phyloP scores from a whole-genome alignment of 2,329 filamentous ascomycete species.

The Plectosphaerella plurivora region DNA sequence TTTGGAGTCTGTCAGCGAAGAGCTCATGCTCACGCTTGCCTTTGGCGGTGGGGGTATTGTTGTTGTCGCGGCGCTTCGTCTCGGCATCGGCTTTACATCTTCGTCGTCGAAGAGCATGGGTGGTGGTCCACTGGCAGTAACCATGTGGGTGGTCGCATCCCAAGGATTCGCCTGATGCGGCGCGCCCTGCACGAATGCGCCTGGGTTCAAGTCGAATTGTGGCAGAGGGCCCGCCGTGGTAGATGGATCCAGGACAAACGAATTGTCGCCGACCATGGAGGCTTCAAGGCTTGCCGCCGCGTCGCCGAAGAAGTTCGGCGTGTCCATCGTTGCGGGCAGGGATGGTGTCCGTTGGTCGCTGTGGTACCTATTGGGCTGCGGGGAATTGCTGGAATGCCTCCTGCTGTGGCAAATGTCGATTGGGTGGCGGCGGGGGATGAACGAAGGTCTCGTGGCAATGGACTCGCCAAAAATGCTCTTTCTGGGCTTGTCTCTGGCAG shows the following conservation, averaged over 20 bases:
- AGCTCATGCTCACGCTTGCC: too few relatives aligned
- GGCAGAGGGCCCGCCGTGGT: background rate
- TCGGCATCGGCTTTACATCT: too few relatives aligned
- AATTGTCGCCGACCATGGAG: background rate
- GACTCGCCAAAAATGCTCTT: background rate
- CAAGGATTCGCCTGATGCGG: too few relatives aligned
- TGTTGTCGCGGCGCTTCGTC: too few relatives aligned
- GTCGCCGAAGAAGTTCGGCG: constrained; percentile 11
- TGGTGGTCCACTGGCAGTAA: too few relatives aligned
- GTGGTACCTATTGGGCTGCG: background rate
- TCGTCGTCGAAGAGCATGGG: too few relatives aligned
- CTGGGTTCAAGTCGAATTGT: background rate
- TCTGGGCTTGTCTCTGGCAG: too few relatives aligned
- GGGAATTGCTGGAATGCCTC: background rate
- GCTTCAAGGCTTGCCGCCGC: constrained; percentile 6
- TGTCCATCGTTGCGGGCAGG: constrained; percentile 6
- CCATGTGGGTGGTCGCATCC: too few relatives aligned
- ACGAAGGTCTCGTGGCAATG: background rate
- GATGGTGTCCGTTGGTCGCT: background rate
- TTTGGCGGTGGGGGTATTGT: too few relatives aligned
- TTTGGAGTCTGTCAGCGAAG: too few relatives aligned
- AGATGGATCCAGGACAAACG: background rate
- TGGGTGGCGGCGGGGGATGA: background rate
- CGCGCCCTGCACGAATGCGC: too few relatives aligned
- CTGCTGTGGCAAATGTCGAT: background rate